Evolutionary conservation across 495 filamentous ascomycete species (phyloP).

Genomic region (Thermochaetoides thermophila): DNA sequence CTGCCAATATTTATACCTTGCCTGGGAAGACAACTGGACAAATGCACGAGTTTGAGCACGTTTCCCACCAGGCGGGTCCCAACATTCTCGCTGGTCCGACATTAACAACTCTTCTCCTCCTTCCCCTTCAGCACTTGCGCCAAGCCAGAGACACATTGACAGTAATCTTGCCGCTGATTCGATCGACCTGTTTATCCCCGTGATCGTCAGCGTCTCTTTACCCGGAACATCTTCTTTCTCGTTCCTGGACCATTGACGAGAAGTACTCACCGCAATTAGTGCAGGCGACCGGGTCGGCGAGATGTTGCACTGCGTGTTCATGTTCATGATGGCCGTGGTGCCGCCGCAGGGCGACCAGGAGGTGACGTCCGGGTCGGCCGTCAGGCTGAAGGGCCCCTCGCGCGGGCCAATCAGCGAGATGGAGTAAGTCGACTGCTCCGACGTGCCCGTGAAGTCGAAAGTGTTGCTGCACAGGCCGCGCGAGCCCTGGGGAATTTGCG

Average conservation of each 20-base stretch:
- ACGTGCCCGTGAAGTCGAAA: conserved; percentile 12
- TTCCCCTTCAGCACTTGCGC: conserved; percentile 10
- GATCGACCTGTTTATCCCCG: conserved; percentile 10
- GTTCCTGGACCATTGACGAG: not conserved
- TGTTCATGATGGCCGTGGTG: conserved; percentile 13
- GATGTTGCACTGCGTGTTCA: conserved; percentile 18
- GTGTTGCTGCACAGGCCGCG: conserved; percentile 12
- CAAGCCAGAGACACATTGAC: conserved; percentile 12
- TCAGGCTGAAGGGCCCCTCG: conserved; percentile 11
- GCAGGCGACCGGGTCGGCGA: conserved; percentile 9
- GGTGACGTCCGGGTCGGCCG: conserved; percentile 7
- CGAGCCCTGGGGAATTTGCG: conserved; percentile 11
- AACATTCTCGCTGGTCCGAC: too few species aligned
- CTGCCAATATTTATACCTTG: too few species aligned
- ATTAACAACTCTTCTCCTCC: too few species aligned
- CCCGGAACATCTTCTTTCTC: too few species aligned
- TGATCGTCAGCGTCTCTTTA: too few species aligned
- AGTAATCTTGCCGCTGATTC: conserved; percentile 14
- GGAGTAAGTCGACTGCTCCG: conserved; percentile 5
- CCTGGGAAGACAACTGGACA: too few species aligned
- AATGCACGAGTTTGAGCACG: too few species aligned
- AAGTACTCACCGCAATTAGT: conserved; percentile 10
- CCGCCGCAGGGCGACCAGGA: conserved; percentile 13
- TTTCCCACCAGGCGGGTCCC: too few species aligned
- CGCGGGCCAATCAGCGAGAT: conserved; percentile 5